A percentile compares a stretch with the other conserved stretches of the same genome.
Conservation (phyloP, 768 basidiomycete genomes). For the Ramaria rubella region DNA sequence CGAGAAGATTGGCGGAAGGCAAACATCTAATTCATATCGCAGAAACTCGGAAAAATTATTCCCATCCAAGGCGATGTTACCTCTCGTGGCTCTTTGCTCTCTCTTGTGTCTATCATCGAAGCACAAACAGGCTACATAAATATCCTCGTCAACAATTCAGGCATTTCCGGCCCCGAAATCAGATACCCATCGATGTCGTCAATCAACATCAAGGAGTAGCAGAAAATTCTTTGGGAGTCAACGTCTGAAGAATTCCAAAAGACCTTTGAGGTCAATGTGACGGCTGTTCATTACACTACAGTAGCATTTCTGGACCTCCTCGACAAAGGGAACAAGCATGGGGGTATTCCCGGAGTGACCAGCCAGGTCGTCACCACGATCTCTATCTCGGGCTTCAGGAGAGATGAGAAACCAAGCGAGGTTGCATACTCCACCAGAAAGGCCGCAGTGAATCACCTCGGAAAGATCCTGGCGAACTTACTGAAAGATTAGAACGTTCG, state of each 20-base stretch:
- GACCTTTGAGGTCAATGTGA: conserved; percentile 66
- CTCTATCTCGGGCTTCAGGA: conserved; percentile 61
- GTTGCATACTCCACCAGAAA: conserved; percentile 74
- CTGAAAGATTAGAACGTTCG: conserved; percentile 67
- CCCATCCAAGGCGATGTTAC: conserved; percentile 65
- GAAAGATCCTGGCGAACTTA: conserved; percentile 67
- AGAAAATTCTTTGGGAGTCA: conserved; percentile 60
- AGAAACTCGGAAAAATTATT: conserved; percentile 55
- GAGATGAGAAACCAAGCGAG: conserved; percentile 48
- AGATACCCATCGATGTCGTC: conserved; percentile 28
- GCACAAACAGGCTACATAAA: conserved; percentile 63
- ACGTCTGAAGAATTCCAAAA: conserved; percentile 55
- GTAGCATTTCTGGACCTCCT: conserved; percentile 78
- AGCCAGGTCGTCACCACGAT: conserved; percentile 70
- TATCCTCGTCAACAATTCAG: conserved; percentile 75
- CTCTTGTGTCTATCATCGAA: conserved; percentile 49
- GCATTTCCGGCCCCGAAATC: conserved; percentile 36
- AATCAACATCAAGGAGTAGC: conserved; percentile 48
- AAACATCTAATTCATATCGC: conserved; percentile 35
- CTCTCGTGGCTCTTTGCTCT: conserved; percentile 47
- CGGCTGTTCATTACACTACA: conserved; percentile 67
- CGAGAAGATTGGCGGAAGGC: conserved; percentile 18
- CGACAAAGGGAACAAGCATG: conserved; percentile 55
- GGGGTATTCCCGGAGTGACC: conserved; percentile 25
- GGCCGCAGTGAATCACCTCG: conserved; percentile 66